Base-by-base conservation (phyloP, 495 filamentous ascomycete species). In the Immersiella caudata region DNA sequence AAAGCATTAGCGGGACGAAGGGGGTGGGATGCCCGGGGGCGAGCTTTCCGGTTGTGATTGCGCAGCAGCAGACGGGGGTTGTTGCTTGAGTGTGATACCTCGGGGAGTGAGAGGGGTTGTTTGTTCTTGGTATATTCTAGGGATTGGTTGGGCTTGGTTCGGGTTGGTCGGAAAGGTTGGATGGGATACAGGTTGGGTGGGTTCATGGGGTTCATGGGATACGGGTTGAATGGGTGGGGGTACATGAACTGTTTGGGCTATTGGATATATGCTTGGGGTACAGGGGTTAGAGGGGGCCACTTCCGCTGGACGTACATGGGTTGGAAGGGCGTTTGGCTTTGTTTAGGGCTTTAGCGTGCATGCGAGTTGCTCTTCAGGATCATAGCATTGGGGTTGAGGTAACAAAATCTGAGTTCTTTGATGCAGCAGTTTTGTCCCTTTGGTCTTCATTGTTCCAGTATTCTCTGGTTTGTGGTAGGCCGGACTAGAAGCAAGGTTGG, bases 11-110 rank as follows among this genome's bases (percentile, higher is more conserved):
- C 12, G 50, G 69, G 18, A 71, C 62, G 11, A 67, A 71, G 71
- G 71, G 71, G 8, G 26, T 52, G 20, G 73, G 73, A 2, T 73
- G 73, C 61, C 73, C 71, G 5, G 71, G 69, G 18, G 73, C 65
- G 18, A 61, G 69, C 22, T 65, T 36, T n/a, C 73, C 73, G 16
- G 54, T 57, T 1, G 60, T 75, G 7, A 56, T 65, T 6, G 56
- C 51, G 49, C 67, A 68, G 61, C 70, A 72, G 64, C 49, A 35
- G 66, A 71, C 68, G 29, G 72, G 73, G 16, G 6, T 33, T 35
- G 5, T 12, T 59, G 57, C 26, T n/a, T n/a, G n/a, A n/a, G n/a
- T n/a, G 25, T 59, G n/a, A 26, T 33, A 33, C 8, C 8, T 33
- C 11, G 40, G 40, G 40, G 40, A 36, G 33, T 6, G 12, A 12